phyloP scores from a whole-genome alignment of 805 yeast species.

The Pichia sporocuriosa region DNA sequence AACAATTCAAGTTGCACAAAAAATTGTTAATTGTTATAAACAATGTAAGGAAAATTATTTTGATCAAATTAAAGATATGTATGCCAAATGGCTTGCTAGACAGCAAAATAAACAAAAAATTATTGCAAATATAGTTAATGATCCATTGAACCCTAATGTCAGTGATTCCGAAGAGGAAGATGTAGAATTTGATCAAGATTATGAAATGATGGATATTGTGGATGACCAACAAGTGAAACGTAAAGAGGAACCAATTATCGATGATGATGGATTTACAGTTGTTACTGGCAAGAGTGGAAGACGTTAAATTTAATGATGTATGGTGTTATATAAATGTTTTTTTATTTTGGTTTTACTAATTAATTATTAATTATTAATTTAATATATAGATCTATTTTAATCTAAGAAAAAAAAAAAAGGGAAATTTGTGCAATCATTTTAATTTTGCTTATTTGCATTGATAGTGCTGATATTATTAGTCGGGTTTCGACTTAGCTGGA shows the following conservation, averaged over 20 bases:
- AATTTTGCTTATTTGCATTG: background rate
- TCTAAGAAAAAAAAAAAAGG: too few relatives aligned
- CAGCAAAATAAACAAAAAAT: conserved; percentile 33
- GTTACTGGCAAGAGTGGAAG: conserved; percentile 61
- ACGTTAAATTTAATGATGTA: too few relatives aligned
- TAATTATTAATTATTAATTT: too few relatives aligned
- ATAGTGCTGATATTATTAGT: background rate
- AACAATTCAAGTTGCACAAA: conserved; percentile 65
- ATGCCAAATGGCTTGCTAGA: conserved; percentile 50
- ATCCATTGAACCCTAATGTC: conserved; percentile 56
- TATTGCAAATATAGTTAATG: conserved; percentile 45
- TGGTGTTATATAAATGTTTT: too few relatives aligned
- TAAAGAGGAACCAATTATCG: conserved; percentile 59
- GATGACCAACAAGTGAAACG: conserved; percentile 32
- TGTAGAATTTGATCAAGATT: conserved; percentile 38
- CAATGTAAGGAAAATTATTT: conserved; percentile 53
- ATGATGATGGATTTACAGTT: conserved; percentile 91
- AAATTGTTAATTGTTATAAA: conserved; percentile 57
- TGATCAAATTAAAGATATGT: conserved; percentile 50
- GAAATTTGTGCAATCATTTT: background rate
- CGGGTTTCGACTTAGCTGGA: conserved; percentile 4
- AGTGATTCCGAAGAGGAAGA: conserved; percentile 38
- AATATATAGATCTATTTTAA: too few relatives aligned
- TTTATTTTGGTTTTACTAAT: too few relatives aligned
- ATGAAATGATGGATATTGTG: conserved; percentile 33